Evolutionary conservation across 1,284 basidiomycete genomes (phyloP).

Genomic region (Naganishia liquefaciens): DNA sequence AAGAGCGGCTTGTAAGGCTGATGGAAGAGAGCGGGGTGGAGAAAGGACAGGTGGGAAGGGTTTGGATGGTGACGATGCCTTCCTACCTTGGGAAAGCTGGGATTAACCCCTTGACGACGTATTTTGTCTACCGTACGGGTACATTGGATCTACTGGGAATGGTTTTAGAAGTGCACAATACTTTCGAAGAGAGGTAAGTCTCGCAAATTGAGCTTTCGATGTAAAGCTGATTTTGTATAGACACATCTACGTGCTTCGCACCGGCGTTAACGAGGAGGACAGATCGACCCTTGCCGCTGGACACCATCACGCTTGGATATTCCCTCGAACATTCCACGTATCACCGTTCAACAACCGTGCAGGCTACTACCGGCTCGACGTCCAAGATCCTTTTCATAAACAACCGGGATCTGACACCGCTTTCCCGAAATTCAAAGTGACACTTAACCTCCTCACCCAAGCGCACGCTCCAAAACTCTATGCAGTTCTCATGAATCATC

Average conservation of each 20-base stretch:
- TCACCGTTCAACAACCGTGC: slow-evolving; percentile 76
- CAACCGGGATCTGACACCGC: not conserved
- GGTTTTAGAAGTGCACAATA: slow-evolving; percentile 76
- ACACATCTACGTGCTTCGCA: slow-evolving; percentile 33
- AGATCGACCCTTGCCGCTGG: slow-evolving; percentile 43
- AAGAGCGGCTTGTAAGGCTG: slow-evolving; percentile 36
- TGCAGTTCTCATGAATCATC: slow-evolving; percentile 59
- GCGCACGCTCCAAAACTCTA: slow-evolving; percentile 56
- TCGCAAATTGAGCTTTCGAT: not conserved
- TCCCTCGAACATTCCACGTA: slow-evolving; percentile 72
- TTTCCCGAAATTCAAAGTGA: slow-evolving; percentile 40
- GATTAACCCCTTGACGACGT: slow-evolving; percentile 73
- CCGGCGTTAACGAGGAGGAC: slow-evolving; percentile 5
- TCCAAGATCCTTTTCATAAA: slow-evolving; percentile 54
- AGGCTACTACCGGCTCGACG: slow-evolving; percentile 65
- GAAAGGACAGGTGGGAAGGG: slow-evolving; percentile 54
- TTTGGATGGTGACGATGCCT: slow-evolving; percentile 76
- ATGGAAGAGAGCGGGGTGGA: slow-evolving; percentile 36
- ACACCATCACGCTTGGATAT: slow-evolving; percentile 70
- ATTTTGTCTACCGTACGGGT: slow-evolving; percentile 64
- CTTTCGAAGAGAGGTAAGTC: slow-evolving; percentile 68
- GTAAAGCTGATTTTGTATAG: not conserved
- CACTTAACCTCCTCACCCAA: slow-evolving; percentile 43
- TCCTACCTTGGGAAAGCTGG: slow-evolving; percentile 68
- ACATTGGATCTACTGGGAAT: slow-evolving; percentile 55